Evolutionary conservation across 257 asterid genomes (phyloP).

Genomic region (Avicennia marina): DNA sequence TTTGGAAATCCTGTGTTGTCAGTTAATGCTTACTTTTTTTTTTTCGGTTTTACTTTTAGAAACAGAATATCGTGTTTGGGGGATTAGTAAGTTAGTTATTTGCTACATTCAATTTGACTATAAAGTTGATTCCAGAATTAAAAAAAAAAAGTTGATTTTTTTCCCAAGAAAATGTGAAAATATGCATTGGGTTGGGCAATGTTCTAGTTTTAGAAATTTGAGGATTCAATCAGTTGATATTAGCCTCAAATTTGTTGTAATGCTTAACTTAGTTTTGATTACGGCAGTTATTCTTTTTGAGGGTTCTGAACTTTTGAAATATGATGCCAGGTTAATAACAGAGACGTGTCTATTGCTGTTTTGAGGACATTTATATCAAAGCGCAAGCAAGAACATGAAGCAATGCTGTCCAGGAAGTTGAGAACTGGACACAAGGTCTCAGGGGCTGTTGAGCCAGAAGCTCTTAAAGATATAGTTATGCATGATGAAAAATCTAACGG

Average conservation of each 20-base stretch:
- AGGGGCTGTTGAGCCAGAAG: conserved; percentile 29
- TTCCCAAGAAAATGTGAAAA: too few species aligned
- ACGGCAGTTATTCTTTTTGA: not conserved
- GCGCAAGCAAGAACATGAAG: conserved; percentile 67
- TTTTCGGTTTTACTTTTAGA: not conserved
- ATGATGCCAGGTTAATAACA: conserved; percentile 71
- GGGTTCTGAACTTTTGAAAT: conserved; percentile 18
- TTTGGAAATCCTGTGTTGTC: not conserved
- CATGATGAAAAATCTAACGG: conserved; percentile 40
- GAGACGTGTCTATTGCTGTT: conserved; percentile 96
- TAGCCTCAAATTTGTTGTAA: too few species aligned
- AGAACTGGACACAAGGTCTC: conserved; percentile 40
- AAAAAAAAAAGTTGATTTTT: too few species aligned
- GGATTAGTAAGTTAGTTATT: too few species aligned
- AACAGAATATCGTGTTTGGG: not conserved
- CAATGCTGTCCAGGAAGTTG: conserved; percentile 36
- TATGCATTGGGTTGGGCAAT: too few species aligned
- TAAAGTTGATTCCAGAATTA: too few species aligned
- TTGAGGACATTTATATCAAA: conserved; percentile 72
- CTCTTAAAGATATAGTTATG: conserved; percentile 21
- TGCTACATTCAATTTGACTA: too few species aligned
- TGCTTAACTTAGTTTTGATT: not conserved
- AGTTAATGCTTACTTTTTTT: not conserved
- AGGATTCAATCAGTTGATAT: not conserved
- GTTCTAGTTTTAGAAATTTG: not conserved